These are phyloP conservation scores for Fistulifera pelliculosa DNA, from an alignment of 108 stramenopile genomes.

Conservation along the genomic window DNA sequence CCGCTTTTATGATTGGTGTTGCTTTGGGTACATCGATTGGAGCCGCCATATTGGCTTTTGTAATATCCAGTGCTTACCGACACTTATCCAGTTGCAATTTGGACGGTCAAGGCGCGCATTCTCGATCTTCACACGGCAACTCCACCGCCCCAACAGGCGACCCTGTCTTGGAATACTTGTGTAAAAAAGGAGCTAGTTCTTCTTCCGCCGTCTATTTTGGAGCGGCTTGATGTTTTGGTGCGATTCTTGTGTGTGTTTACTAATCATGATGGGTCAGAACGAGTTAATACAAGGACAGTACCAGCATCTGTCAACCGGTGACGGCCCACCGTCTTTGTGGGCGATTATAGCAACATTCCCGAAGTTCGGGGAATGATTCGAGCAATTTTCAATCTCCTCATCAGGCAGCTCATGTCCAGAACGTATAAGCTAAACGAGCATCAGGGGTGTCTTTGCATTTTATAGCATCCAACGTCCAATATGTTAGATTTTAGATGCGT, in stretches of 20 bases:
- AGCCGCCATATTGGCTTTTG: constrained; percentile 17
- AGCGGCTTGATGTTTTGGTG: constrained; percentile 26
- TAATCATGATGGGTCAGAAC: constrained; percentile 13
- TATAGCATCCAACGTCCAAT: too few species aligned
- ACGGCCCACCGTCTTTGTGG: constrained; percentile 1
- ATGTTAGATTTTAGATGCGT: too few species aligned
- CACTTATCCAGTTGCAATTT: constrained; percentile 3
- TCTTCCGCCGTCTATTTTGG: constrained; percentile 31
- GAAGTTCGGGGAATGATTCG: constrained; percentile 7
- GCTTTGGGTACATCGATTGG: constrained; percentile 31
- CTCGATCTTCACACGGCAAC: background rate
- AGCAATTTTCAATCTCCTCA: too few species aligned
- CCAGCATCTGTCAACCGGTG: background rate
- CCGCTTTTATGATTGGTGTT: constrained; percentile 34
- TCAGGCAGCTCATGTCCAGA: too few species aligned
- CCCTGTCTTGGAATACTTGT: constrained; percentile 16
- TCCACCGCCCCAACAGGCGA: background rate
- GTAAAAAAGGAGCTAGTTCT: background rate
- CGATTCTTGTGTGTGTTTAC: constrained; percentile 15
- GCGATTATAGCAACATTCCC: constrained; percentile 9
- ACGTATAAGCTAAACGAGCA: too few species aligned
- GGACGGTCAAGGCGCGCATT: background rate
- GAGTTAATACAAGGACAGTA: constrained; percentile 6
- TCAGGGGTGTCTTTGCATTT: too few species aligned
- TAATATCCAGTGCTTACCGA: constrained; percentile 11